phyloP scores from a whole-genome alignment of 352 stramenopile species.

The Phytophthora macrochlamydospora region DNA sequence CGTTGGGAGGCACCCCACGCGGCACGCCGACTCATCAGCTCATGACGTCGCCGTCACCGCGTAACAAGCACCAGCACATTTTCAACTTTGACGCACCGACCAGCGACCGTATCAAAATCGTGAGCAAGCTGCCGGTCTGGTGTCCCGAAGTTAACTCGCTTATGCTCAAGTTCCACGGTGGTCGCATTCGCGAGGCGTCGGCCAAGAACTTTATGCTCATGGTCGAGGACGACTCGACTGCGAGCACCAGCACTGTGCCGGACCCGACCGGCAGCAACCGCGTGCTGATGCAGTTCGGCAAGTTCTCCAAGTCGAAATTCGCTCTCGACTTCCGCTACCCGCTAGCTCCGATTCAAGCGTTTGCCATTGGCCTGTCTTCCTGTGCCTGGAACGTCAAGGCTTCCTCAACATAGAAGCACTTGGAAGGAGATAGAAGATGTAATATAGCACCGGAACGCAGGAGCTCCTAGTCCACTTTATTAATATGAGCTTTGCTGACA shows the following conservation, averaged over 20 bases:
- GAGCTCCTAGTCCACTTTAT: slow-evolving; percentile 9
- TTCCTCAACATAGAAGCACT: slow-evolving; percentile 10
- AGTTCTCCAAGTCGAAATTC: slow-evolving; percentile 89
- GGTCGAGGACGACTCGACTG: slow-evolving; percentile 66
- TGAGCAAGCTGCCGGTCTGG: slow-evolving; percentile 87
- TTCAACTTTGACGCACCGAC: slow-evolving; percentile 80
- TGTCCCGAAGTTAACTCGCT: slow-evolving; percentile 87
- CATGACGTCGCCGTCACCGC: slow-evolving; percentile 76
- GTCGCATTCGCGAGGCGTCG: slow-evolving; percentile 84
- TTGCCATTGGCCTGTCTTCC: slow-evolving; percentile 85
- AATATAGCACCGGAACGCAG: neutral
- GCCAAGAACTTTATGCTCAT: slow-evolving; percentile 93
- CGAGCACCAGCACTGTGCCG: slow-evolving; percentile 3
- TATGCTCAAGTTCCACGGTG: slow-evolving; percentile 90
- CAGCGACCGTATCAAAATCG: slow-evolving; percentile 78
- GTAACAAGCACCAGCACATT: slow-evolving; percentile 65
- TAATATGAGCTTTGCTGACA: slow-evolving; percentile 10
- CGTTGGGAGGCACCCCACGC: slow-evolving; percentile 65
- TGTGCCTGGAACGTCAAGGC: slow-evolving; percentile 83
- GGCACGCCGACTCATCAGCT: slow-evolving; percentile 52
- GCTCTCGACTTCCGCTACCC: slow-evolving; percentile 88
- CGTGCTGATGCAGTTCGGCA: slow-evolving; percentile 89
- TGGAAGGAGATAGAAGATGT: neutral
- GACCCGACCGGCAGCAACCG: slow-evolving; percentile 58
- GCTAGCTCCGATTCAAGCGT: slow-evolving; percentile 84